Conservation (phyloP, 345 rosid genomes). For the Brassica juncea region DNA sequence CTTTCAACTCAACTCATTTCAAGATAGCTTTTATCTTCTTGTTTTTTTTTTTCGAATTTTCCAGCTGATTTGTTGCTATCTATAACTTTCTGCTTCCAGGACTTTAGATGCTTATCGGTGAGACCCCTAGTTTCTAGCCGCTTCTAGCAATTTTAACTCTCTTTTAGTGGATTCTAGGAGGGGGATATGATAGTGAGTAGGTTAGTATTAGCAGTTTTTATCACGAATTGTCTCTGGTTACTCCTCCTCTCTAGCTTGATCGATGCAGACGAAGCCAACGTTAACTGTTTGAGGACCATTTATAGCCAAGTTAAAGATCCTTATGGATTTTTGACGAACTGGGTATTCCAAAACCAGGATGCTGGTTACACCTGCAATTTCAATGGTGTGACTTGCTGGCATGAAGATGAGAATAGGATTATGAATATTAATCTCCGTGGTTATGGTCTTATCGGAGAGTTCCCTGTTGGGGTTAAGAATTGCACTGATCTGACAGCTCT, state of each 20-base stretch:
- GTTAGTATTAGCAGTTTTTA: constrained; percentile 16
- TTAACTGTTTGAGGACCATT: constrained; percentile 54
- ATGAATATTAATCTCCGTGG: constrained; percentile 63
- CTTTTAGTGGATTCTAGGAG: constrained; percentile 18
- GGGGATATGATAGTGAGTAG: constrained; percentile 37
- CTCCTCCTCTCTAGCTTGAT: constrained; percentile 43
- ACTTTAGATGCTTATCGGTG: constrained; percentile 24
- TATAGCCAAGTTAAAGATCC: constrained; percentile 54
- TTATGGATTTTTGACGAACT: constrained; percentile 43
- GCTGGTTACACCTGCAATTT: constrained; percentile 75
- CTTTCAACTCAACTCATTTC: constrained; percentile 24
- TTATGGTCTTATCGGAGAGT: constrained; percentile 65
- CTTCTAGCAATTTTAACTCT: constrained; percentile 11
- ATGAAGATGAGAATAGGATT: constrained; percentile 82
- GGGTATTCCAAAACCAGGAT: constrained; percentile 65
- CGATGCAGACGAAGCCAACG: constrained; percentile 48
- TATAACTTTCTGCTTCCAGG: constrained; percentile 17
- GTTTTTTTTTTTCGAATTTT: not conserved
- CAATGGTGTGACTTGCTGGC: constrained; percentile 86
- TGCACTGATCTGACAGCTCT: constrained; percentile 45
- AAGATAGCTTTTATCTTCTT: constrained; percentile 15
- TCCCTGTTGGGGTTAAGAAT: constrained; percentile 50
- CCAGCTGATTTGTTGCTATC: not conserved
- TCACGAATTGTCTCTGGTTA: constrained; percentile 41
- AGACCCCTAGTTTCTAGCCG: constrained; percentile 13